Conservation (phyloP, 148 eudicot species). For the Nepenthes gracilis region DNA sequence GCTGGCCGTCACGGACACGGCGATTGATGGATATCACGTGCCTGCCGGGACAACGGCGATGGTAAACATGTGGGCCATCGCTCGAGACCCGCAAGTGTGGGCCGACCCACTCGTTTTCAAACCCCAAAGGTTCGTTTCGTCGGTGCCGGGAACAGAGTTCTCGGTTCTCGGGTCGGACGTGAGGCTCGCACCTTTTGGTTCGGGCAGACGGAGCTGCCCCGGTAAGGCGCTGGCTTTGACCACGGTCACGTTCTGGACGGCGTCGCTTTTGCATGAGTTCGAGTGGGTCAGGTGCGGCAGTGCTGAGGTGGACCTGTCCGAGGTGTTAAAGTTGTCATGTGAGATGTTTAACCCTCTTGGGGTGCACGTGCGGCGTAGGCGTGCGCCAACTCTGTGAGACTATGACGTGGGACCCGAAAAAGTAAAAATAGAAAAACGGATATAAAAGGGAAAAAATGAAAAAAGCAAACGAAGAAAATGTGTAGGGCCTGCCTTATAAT, state of each 20-base stretch:
- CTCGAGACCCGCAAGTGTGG: conserved; percentile 48
- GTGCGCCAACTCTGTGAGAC: neutral
- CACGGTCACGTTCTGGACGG: conserved; percentile 69
- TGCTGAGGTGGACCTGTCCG: conserved; percentile 40
- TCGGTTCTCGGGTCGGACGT: conserved; percentile 57
- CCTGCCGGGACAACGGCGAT: conserved; percentile 64
- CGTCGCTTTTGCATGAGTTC: conserved; percentile 48
- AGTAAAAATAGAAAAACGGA: no score
- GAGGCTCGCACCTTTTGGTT: conserved; percentile 77
- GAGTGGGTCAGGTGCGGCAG: conserved; percentile 22
- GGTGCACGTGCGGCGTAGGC: conserved; percentile 30
- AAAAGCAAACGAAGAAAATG: no score
- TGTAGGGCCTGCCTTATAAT: no score
- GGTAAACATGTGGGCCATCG: conserved; percentile 70
- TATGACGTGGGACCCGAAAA: no score
- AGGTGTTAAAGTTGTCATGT: conserved; percentile 54
- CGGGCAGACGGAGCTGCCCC: conserved; percentile 70
- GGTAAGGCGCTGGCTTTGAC: conserved; percentile 62
- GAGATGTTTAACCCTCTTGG: conserved; percentile 67
- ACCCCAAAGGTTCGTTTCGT: conserved; percentile 29
- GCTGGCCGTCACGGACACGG: conserved; percentile 33
- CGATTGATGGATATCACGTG: conserved; percentile 42
- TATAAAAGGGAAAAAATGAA: no score
- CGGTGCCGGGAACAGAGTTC: conserved; percentile 9
- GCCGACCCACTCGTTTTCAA: conserved; percentile 31